These are phyloP conservation scores for Thraustochytrium sp. DNA, from an alignment of 352 stramenopile species.

Conservation along the genomic window DNA sequence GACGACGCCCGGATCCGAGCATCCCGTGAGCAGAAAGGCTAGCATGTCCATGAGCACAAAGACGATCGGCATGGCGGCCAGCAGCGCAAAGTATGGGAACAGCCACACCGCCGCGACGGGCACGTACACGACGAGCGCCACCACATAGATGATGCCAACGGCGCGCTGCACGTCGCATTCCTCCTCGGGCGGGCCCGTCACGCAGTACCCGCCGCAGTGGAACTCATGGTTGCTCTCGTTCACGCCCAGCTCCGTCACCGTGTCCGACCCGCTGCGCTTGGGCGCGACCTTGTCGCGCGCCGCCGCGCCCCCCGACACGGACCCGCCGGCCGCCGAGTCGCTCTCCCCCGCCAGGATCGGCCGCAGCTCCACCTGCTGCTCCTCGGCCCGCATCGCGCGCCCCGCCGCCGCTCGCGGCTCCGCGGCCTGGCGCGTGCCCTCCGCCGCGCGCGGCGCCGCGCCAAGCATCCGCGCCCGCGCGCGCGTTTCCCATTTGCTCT, in stretches of 20 bases:
- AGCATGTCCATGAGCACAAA: background rate
- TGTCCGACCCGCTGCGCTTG: background rate
- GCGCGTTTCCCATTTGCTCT: no score
- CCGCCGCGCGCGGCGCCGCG: no score
- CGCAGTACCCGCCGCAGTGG: background rate
- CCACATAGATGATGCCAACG: background rate
- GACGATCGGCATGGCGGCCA: slow-evolving; percentile 1
- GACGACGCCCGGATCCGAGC: slow-evolving; percentile 25
- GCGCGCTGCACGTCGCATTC: background rate
- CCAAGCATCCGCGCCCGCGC: no score
- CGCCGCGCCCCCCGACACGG: background rate
- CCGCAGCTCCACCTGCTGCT: background rate
- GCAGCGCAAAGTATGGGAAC: background rate
- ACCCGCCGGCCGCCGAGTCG: background rate
- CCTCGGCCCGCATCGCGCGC: no score
- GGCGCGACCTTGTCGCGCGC: background rate
- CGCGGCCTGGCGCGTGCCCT: no score
- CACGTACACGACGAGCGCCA: background rate
- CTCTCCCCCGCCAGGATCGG: background rate
- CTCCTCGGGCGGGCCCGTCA: slow-evolving; percentile 13
- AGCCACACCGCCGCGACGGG: background rate
- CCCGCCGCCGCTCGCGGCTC: no score
- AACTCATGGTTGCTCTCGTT: background rate
- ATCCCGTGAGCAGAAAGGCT: background rate
- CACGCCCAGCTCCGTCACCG: slow-evolving; percentile 1